phyloP scores from a whole-genome alignment of 176 grass and related monocot species.

The barley (Hordeum vulgare) region MorexV3_pseudomolecules_assembly NC_058522.1:568701741-568702240 shows the following conservation, averaged over 20 bases:
- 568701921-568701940: not conserved
- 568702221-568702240: not conserved
- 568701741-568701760: slow-evolving; percentile 60
- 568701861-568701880: not conserved
- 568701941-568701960: not conserved
- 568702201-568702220: not conserved
- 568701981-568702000: not conserved
- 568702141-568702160: not conserved
- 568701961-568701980: not conserved
- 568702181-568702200: not conserved
- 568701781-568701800: not conserved
- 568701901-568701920: not conserved
- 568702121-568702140: not conserved
- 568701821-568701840: not conserved
- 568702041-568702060: not conserved
- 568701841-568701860: not conserved
- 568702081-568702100: not conserved
- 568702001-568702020: not conserved
- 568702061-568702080: not conserved
- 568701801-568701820: not conserved
- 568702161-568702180: not conserved
- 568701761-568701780: not conserved
- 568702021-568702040: not conserved
- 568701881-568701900: not conserved
- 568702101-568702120: not conserved